Percentiles rank a stretch among this genome's conserved stretches.
These are phyloP conservation scores for Begonia masoniana DNA, from an alignment of 306 rosid genomes.

Conservation along the genomic window DNA sequence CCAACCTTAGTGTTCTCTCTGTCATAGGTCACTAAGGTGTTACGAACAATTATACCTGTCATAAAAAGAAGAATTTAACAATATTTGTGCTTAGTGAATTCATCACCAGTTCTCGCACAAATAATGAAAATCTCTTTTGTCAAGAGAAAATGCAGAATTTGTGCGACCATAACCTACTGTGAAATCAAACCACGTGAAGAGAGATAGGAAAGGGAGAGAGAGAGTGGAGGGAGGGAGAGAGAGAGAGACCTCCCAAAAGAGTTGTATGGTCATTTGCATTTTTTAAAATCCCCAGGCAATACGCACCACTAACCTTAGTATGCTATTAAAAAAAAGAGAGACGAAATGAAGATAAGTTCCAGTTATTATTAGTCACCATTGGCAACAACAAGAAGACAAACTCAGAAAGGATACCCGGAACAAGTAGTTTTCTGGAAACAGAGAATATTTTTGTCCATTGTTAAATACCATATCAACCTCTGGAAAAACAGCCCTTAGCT, in stretches of 20 bases:
- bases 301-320: constrained; percentile 34
- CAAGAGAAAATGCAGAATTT: too few species aligned
- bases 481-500: constrained; percentile 26
- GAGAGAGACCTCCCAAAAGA: constrained; percentile 28
- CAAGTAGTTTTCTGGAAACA: constrained; percentile 34
- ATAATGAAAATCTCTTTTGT: too few species aligned
- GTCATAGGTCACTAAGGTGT: constrained; percentile 42
- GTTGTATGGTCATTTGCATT: constrained; percentile 32
- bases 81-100: too few species aligned
- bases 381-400: not conserved
- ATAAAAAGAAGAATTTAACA: not conserved
- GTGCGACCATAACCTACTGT: too few species aligned
- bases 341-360: constrained; percentile 3
- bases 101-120: too few species aligned
- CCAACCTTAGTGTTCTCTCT: constrained; percentile 29
- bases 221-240: not conserved
- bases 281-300: constrained; percentile 37
- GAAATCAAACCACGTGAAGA: too few species aligned
- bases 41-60: constrained; percentile 40
- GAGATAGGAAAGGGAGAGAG: too few species aligned
- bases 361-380: not conserved
- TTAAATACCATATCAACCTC: constrained; percentile 30
- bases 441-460: constrained; percentile 25
- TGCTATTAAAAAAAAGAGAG: constrained; percentile 16
- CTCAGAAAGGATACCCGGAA: constrained; percentile 24